Conservation (phyloP, 257 asterid genomes). For the Mitragyna speciosa region DNA sequence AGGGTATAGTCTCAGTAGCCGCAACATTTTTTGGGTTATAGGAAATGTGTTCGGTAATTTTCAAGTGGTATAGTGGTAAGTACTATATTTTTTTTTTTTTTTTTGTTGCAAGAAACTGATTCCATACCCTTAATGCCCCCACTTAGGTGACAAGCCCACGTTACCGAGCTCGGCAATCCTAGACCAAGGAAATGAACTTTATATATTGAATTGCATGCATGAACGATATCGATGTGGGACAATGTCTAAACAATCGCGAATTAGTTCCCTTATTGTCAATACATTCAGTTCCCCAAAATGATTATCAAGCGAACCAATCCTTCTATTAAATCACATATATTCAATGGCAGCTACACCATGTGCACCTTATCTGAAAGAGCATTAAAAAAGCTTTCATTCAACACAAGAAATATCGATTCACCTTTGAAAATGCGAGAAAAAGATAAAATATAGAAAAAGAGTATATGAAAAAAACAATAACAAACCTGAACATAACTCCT, state of each 20-base stretch:
- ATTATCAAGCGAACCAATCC: neutral
- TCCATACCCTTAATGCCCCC: constrained; percentile 8
- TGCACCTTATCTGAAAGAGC: neutral
- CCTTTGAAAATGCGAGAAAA: neutral
- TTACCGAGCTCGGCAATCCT: neutral
- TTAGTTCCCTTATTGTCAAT: neutral
- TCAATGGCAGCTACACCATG: neutral
- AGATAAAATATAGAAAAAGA: too few species aligned
- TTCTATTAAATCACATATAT: neutral
- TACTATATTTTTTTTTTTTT: neutral
- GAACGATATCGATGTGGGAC: neutral
- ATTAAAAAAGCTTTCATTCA: neutral
- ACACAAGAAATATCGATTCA: neutral
- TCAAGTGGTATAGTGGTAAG: neutral
- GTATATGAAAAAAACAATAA: too few species aligned
- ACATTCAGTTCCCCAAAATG: neutral
- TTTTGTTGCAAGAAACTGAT: neutral
- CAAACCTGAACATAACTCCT: too few species aligned
- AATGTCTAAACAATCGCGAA: neutral
- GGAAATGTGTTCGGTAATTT: neutral
- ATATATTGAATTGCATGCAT: neutral
- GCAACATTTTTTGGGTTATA: neutral
- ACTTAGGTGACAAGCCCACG: neutral
- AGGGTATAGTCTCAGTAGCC: neutral
- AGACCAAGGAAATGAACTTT: neutral